Evolutionary conservation across 768 basidiomycete species (phyloP).

Genomic region (Lentinula aciculospora): DNA sequence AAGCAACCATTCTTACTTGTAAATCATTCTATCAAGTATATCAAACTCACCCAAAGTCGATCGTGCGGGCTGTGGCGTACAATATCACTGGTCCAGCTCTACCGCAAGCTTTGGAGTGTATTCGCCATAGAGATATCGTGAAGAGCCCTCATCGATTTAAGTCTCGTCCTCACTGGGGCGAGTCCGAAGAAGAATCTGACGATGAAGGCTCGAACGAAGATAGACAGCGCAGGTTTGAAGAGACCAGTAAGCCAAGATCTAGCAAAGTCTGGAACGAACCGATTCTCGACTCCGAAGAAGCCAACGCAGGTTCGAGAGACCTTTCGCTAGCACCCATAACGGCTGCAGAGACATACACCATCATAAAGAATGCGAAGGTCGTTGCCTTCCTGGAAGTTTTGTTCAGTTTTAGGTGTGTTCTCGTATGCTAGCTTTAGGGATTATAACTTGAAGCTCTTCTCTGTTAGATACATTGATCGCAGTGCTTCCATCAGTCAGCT

Average conservation of each 20-base stretch:
- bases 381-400: constrained; percentile 27
- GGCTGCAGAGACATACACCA: constrained; percentile 14
- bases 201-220: background rate
- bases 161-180: background rate
- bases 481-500: constrained; percentile 23
- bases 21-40: constrained; percentile 25
- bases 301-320: no score
- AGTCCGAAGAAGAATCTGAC: background rate
- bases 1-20: constrained; percentile 12
- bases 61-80: constrained; percentile 22
- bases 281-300: no score
- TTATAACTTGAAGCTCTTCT: background rate
- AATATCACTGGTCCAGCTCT: constrained; percentile 23
- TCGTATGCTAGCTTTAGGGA: no score
- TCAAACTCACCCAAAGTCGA: constrained; percentile 21
- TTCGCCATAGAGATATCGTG: constrained; percentile 12
- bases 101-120: constrained; percentile 22
- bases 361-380: constrained; percentile 19
- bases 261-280: no score
- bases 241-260: no score
- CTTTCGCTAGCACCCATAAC: constrained; percentile 11
- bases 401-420: constrained; percentile 31
- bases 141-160: constrained; percentile 5
- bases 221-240: constrained; percentile 9
- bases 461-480: constrained; percentile 30